Evolutionary conservation across 768 basidiomycete genomes (phyloP).

Genomic region (Paxillus rubicundulus): DNA sequence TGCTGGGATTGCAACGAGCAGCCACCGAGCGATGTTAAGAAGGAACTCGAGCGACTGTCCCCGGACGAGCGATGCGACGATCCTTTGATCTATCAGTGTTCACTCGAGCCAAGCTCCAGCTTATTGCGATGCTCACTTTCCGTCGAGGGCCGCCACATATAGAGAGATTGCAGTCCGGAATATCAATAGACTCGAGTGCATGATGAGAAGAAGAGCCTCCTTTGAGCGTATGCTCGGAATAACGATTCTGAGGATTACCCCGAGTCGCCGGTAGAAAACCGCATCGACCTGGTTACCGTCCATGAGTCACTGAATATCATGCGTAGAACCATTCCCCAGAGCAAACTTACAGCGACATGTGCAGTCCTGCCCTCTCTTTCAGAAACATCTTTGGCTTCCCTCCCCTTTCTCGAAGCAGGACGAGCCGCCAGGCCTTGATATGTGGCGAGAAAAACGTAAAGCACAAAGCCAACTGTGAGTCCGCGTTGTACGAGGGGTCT

Average conservation of each 20-base stretch:
- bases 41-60: conserved; percentile 78
- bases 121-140: conserved; percentile 54
- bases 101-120: not conserved
- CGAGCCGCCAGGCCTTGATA: conserved; percentile 55
- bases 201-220: conserved; percentile 80
- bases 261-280: conserved; percentile 81
- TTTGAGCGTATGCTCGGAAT: conserved; percentile 84
- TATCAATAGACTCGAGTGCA: conserved; percentile 87
- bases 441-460: conserved; percentile 67
- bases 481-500: conserved; percentile 70
- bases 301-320: not conserved
- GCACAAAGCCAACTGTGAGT: conserved; percentile 65
- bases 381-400: conserved; percentile 19
- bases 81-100: conserved; percentile 45
- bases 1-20: conserved; percentile 88
- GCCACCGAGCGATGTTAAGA: conserved; percentile 83
- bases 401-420: conserved; percentile 25
- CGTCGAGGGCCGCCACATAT: conserved; percentile 92
- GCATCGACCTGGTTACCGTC: conserved; percentile 69
- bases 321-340: not conserved
- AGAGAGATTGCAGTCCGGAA: conserved; percentile 89
- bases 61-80: conserved; percentile 92
- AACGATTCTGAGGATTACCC: conserved; percentile 76
- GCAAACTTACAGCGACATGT: conserved; percentile 62
- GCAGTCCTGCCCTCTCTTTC: conserved; percentile 43